Conservation (phyloP, 805 yeast species). For the Teunomyces gatunensis region DNA sequence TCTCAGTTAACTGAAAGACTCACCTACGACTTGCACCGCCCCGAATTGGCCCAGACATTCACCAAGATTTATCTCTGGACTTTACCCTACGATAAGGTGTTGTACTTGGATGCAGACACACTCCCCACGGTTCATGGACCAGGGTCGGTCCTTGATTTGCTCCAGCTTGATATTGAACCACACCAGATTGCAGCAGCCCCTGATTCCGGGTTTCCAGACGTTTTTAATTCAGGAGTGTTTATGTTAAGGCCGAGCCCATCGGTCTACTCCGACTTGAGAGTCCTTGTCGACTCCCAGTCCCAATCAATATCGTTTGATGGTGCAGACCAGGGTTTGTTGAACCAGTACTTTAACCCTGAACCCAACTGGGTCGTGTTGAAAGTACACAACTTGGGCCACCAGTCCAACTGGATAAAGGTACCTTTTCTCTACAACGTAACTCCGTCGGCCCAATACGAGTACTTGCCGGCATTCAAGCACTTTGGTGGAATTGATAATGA, state of each 20-base stretch:
- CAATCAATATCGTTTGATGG: slow-evolving; percentile 62
- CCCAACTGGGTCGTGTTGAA: slow-evolving; percentile 38
- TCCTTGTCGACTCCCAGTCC: slow-evolving; percentile 17
- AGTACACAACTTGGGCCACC: slow-evolving; percentile 2
- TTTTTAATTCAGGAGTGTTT: slow-evolving; percentile 80
- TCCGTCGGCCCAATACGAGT: slow-evolving; percentile 59
- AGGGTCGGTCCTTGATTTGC: slow-evolving; percentile 27
- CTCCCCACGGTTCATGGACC: slow-evolving; percentile 36
- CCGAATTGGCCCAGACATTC: slow-evolving; percentile 51
- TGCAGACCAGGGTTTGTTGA: slow-evolving; percentile 88
- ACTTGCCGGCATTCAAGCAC: slow-evolving; percentile 63
- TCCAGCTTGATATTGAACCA: slow-evolving; percentile 21
- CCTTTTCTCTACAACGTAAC: slow-evolving; percentile 89
- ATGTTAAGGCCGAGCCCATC: slow-evolving; percentile 50
- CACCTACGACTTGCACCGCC: slow-evolving; percentile 41
- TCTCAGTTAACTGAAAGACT: slow-evolving; percentile 27
- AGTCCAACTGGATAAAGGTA: slow-evolving; percentile 61
- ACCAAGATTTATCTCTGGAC: slow-evolving; percentile 61
- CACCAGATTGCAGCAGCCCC: slow-evolving; percentile 55
- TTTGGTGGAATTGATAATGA: slow-evolving; percentile 27
- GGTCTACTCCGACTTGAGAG: slow-evolving; percentile 41
- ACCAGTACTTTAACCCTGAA: slow-evolving; percentile 59
- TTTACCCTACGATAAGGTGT: slow-evolving; percentile 42
- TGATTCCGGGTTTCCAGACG: slow-evolving; percentile 91
- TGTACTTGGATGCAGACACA: slow-evolving; percentile 68